Conservation (phyloP, 495 filamentous ascomycete genomes). For the Rhypophila decipiens region DNA sequence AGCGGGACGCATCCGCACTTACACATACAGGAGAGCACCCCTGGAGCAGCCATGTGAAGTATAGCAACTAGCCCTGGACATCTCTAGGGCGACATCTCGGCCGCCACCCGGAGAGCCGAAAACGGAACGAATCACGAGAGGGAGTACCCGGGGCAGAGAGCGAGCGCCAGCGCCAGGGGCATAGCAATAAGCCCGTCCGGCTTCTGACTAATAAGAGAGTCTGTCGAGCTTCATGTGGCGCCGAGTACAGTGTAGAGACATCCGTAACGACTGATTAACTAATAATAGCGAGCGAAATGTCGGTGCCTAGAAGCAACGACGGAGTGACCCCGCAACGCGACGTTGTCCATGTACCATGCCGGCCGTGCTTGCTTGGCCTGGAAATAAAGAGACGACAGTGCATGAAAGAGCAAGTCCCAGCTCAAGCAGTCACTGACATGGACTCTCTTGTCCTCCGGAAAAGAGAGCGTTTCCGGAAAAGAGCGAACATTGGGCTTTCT, state of each 20-base stretch:
- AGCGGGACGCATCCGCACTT: not conserved
- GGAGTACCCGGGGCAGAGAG: not conserved
- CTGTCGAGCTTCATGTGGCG: not conserved
- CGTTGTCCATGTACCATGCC: not conserved
- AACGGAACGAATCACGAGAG: not conserved
- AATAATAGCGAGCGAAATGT: slow-evolving; percentile 3
- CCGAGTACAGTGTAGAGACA: not conserved
- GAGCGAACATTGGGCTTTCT: no score
- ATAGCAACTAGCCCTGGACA: not conserved
- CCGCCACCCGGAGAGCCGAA: not conserved
- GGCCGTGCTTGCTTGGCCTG: not conserved
- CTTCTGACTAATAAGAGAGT: slow-evolving; percentile 1
- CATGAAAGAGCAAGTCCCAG: no score
- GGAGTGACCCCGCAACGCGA: not conserved
- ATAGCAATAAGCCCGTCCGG: no score
- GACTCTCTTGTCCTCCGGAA: no score
- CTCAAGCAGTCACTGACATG: no score
- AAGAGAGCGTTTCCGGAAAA: no score
- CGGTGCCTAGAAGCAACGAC: slow-evolving; percentile 1
- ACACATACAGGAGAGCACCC: no score
- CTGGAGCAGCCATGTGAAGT: no score
- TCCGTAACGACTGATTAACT: not conserved
- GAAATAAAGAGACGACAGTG: no score
- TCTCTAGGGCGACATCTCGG: not conserved
- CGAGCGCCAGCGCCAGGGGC: no score